These are phyloP conservation scores for Pyrenophora tritici-repentis DNA, from an alignment of 2,329 filamentous ascomycete genomes.

Conservation along the genomic window DNA sequence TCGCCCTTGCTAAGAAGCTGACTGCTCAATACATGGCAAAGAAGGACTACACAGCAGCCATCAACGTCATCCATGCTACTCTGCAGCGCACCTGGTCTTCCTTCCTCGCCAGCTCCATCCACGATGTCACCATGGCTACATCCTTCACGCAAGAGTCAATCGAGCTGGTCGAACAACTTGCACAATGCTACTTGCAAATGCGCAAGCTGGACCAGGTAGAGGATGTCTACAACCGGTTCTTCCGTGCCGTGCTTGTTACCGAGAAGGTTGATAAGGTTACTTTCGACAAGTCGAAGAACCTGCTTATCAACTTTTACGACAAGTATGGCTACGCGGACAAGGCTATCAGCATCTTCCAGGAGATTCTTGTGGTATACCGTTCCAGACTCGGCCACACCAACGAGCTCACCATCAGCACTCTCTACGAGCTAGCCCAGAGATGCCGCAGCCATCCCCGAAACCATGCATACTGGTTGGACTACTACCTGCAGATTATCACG, in stretches of 20 bases:
- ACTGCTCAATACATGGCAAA: conserved; percentile 52
- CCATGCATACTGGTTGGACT: conserved; percentile 53
- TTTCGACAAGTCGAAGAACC: conserved; percentile 43
- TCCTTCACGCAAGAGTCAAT: conserved; percentile 54
- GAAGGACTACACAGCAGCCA: conserved; percentile 55
- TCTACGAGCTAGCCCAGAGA: conserved; percentile 53
- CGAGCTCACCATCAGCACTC: conserved; percentile 53
- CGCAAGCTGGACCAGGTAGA: conserved; percentile 47
- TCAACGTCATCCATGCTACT: conserved; percentile 52
- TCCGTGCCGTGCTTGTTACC: conserved; percentile 44
- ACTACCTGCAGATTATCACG: conserved; percentile 54
- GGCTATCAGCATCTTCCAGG: conserved; percentile 44
- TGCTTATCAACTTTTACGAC: conserved; percentile 47
- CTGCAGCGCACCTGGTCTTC: conserved; percentile 54
- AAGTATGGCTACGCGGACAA: conserved; percentile 47
- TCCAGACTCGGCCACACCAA: conserved; percentile 43
- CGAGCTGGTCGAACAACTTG: conserved; percentile 54
- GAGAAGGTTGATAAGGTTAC: conserved; percentile 33
- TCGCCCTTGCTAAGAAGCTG: conserved; percentile 50
- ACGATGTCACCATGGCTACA: conserved; percentile 52
- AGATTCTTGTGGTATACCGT: conserved; percentile 45
- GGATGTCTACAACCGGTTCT: conserved; percentile 47
- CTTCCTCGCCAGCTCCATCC: conserved; percentile 51
- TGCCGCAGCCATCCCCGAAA: conserved; percentile 47
- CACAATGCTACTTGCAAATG: conserved; percentile 52